These are phyloP conservation scores for Phytophthora pseudosyringae DNA, from an alignment of 352 stramenopile species.

Conservation along the genomic window DNA sequence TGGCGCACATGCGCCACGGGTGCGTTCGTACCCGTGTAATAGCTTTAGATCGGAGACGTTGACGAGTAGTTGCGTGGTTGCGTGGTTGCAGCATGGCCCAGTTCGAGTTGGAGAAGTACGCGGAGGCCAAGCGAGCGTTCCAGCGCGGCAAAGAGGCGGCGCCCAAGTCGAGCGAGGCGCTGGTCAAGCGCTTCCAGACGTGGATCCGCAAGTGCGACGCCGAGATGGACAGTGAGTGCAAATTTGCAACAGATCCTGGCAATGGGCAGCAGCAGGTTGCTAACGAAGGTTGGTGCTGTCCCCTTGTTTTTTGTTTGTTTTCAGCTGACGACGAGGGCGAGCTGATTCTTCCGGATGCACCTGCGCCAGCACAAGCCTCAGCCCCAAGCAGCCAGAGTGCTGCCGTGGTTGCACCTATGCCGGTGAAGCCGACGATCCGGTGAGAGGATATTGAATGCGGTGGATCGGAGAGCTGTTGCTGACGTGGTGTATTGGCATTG, in stretches of 20 bases:
- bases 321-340: slow-evolving; percentile 34
- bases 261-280: background rate
- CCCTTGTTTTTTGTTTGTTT: background rate
- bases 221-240: slow-evolving; percentile 68
- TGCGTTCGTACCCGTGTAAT: slow-evolving; percentile 26
- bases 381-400: slow-evolving; percentile 24
- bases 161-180: slow-evolving; percentile 33
- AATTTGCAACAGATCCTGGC: background rate
- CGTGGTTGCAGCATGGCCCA: slow-evolving; percentile 57
- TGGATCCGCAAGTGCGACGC: slow-evolving; percentile 91
- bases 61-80: background rate
- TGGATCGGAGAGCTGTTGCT: background rate
- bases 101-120: slow-evolving; percentile 85
- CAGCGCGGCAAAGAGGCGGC: slow-evolving; percentile 47
- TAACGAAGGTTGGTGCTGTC: background rate
- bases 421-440: slow-evolving; percentile 38
- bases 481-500: slow-evolving; percentile 10
- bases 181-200: slow-evolving; percentile 73
- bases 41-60: slow-evolving; percentile 1
- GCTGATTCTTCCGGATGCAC: slow-evolving; percentile 36
- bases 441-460: slow-evolving; percentile 13
- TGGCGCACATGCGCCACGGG: slow-evolving; percentile 81
- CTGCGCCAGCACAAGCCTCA: slow-evolving; percentile 9
- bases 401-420: slow-evolving; percentile 24
- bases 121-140: slow-evolving; percentile 70